These are phyloP conservation scores for Talaromyces adpressus DNA, from an alignment of 495 filamentous ascomycete genomes.

Conservation along the genomic window DNA sequence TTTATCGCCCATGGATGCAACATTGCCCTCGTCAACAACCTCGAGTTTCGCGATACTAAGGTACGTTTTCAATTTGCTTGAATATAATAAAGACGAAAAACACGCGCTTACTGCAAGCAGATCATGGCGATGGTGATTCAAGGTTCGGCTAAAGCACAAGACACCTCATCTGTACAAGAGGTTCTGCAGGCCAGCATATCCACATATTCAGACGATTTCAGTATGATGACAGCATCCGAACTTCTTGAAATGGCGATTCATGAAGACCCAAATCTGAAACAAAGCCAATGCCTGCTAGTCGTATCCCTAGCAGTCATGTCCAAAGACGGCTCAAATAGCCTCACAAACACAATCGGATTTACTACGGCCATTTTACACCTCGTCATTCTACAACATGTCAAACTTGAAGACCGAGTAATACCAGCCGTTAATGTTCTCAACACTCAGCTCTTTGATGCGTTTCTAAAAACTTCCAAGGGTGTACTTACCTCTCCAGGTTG, in stretches of 20 bases:
- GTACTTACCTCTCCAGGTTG: slow-evolving; percentile 8
- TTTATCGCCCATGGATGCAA: slow-evolving; percentile 45
- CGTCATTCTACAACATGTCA: background rate
- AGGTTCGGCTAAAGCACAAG: background rate
- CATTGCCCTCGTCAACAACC: slow-evolving; percentile 49
- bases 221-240: background rate
- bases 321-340: background rate
- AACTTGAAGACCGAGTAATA: background rate
- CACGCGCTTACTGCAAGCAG: background rate
- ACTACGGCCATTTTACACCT: background rate
- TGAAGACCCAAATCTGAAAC: background rate
- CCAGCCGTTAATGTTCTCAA: background rate
- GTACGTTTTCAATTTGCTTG: slow-evolving; percentile 17
- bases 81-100: background rate
- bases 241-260: background rate
- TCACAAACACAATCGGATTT: background rate
- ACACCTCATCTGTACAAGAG: background rate
- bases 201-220: background rate
- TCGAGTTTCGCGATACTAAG: slow-evolving; percentile 57
- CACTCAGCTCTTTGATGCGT: background rate
- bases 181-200: background rate
- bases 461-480: background rate
- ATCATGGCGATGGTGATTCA: slow-evolving; percentile 44
- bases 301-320: background rate
- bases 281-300: background rate